A percentile compares a stretch with the other conserved stretches of the same genome.
Conservation (phyloP, 164 flowering plant species). For the Magnolia sinica region DNA sequence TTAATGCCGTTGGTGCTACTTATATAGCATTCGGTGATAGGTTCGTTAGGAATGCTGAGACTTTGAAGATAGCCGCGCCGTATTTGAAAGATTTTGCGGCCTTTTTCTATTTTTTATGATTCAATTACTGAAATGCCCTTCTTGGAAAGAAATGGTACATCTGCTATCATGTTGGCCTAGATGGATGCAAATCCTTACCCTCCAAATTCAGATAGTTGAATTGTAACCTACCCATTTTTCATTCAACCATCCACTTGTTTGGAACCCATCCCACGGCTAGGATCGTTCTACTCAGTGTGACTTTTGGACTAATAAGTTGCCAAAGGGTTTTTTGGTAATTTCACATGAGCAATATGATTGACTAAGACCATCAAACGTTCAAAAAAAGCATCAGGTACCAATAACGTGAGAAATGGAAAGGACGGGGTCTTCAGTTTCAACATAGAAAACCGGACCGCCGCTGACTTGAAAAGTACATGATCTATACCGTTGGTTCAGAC, state of each 20-base stretch:
- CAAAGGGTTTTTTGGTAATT: background rate
- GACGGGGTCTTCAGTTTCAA: background rate
- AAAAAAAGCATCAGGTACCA: background rate
- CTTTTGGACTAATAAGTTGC: background rate
- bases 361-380: background rate
- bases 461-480: background rate
- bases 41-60: background rate
- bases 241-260: background rate
- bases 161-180: too few relatives aligned
- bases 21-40: background rate
- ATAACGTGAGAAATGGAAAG: background rate
- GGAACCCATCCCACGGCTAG: background rate
- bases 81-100: background rate
- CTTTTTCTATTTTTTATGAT: background rate
- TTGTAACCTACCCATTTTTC: background rate
- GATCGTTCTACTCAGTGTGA: too few relatives aligned
- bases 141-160: background rate
- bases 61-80: slow-evolving; percentile 3
- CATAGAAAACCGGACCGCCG: background rate
- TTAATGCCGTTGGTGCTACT: background rate
- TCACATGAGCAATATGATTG: background rate
- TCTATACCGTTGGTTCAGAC: too few relatives aligned
- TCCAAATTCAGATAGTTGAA: background rate
- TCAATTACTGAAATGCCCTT: background rate
- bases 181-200: too few relatives aligned